Percentiles rank a stretch among this genome's conserved stretches.
phyloP scores from a whole-genome alignment of 108 stramenopile genomes.

The Nitzschia putrida region DNA sequence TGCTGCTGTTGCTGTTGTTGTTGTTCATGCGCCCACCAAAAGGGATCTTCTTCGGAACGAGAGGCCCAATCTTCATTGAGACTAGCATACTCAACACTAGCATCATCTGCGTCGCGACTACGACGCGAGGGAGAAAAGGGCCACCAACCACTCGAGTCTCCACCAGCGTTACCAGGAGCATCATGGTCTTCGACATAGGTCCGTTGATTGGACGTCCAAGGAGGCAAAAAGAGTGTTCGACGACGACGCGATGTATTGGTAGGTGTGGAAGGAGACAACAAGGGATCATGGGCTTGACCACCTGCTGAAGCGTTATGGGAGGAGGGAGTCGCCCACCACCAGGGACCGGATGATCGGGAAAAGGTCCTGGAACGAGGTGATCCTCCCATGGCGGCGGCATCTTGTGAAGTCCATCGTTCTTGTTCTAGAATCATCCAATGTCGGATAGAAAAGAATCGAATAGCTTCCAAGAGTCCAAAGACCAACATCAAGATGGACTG shows the following conservation, averaged over 20 bases:
- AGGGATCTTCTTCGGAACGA: slow-evolving; percentile 52
- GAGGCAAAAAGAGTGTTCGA: background rate
- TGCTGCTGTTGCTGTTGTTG: too few species aligned
- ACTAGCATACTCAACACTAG: slow-evolving; percentile 54
- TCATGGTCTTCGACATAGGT: background rate
- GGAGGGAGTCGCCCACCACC: slow-evolving; percentile 10
- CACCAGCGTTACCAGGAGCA: background rate
- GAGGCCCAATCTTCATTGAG: slow-evolving; percentile 61
- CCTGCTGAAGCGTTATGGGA: background rate
- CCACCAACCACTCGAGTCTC: slow-evolving; percentile 13
- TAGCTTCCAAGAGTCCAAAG: background rate
- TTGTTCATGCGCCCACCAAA: slow-evolving; percentile 52
- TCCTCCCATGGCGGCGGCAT: background rate
- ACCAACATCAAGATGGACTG: background rate
- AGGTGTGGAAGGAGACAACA: background rate
- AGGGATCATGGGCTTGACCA: background rate
- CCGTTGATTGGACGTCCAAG: slow-evolving; percentile 6
- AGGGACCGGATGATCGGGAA: background rate
- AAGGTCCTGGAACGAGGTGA: background rate
- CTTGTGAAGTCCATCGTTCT: background rate
- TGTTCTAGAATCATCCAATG: slow-evolving; percentile 14
- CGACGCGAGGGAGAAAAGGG: background rate
- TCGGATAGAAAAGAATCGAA: slow-evolving; percentile 12
- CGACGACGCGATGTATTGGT: background rate
- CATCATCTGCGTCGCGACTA: slow-evolving; percentile 28